Conservation (phyloP, 352 stramenopile genomes). For the Globisporangium perplexum region DNA sequence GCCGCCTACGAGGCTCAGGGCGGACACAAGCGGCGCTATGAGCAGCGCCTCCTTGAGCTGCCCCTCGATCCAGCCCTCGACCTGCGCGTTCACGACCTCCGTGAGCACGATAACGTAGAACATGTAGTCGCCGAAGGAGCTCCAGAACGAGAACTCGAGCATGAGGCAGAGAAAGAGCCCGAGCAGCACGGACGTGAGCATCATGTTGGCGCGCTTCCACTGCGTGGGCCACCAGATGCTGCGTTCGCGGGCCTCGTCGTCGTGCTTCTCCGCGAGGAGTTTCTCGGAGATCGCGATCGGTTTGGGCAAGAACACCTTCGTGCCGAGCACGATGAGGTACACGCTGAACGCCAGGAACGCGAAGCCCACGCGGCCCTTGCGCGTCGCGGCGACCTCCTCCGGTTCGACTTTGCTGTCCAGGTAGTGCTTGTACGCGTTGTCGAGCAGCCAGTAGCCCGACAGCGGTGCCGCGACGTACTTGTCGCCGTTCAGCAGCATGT, state of each 20-base stretch:
- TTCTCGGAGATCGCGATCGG: slow-evolving; percentile 87
- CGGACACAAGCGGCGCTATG: slow-evolving; percentile 86
- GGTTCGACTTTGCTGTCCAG: slow-evolving; percentile 83
- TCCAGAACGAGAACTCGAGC: slow-evolving; percentile 96
- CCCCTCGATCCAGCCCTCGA: slow-evolving; percentile 88
- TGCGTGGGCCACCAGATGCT: slow-evolving; percentile 88
- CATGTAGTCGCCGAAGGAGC: slow-evolving; percentile 92
- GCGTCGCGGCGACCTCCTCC: slow-evolving; percentile 44
- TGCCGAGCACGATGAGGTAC: slow-evolving; percentile 78
- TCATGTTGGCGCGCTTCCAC: slow-evolving; percentile 95
- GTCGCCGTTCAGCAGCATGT: slow-evolving; percentile 61
- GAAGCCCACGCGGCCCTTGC: slow-evolving; percentile 88
- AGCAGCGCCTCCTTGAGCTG: slow-evolving; percentile 91
- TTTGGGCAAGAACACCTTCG: slow-evolving; percentile 92
- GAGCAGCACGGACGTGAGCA: slow-evolving; percentile 91
- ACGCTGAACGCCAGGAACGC: slow-evolving; percentile 91
- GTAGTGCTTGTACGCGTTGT: slow-evolving; percentile 85
- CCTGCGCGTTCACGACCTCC: slow-evolving; percentile 84
- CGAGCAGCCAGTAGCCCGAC: slow-evolving; percentile 68
- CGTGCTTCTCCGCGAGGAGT: slow-evolving; percentile 80
- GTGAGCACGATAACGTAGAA: slow-evolving; percentile 95
- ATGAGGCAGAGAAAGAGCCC: slow-evolving; percentile 92
- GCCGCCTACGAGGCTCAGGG: slow-evolving; percentile 85
- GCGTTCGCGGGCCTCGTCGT: slow-evolving; percentile 51
- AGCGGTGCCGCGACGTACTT: slow-evolving; percentile 19